These are phyloP conservation scores for Emericellopsis cladophorae DNA, from an alignment of 2,329 filamentous ascomycete species.

Conservation along the genomic window DNA sequence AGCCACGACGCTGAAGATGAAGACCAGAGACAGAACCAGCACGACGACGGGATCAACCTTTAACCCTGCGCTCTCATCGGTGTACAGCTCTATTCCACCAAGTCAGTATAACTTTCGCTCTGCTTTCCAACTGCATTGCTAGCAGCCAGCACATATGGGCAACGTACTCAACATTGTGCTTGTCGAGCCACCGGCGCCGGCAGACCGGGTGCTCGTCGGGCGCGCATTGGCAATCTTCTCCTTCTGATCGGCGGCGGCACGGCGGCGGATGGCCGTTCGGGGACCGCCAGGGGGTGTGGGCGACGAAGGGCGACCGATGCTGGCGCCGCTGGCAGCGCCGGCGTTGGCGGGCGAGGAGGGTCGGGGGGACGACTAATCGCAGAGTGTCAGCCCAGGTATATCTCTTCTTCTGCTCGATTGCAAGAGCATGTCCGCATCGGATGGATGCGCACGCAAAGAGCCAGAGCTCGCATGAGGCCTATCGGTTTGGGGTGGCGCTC, in stretches of 20 bases:
- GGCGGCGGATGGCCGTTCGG: conserved; percentile 87
- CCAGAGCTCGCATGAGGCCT: neutral
- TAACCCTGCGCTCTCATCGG: conserved; percentile 90
- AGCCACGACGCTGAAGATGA: conserved; percentile 97
- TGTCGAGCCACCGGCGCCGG: conserved; percentile 88
- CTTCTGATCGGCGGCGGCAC: conserved; percentile 92
- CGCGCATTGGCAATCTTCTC: conserved; percentile 92
- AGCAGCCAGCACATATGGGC: neutral
- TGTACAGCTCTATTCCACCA: conserved; percentile 65
- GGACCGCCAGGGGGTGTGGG: conserved; percentile 86
- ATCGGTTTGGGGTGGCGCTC: too few relatives aligned
- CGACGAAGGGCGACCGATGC: conserved; percentile 67
- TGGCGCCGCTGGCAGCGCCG: conserved; percentile 52
- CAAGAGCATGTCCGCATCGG: conserved; percentile 3
- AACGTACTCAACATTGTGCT: conserved; percentile 94
- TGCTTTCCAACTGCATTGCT: neutral
- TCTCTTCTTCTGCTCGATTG: too few relatives aligned
- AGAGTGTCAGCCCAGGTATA: too few relatives aligned
- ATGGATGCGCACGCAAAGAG: neutral
- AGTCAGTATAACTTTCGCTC: conserved; percentile 11
- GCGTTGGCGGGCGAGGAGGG: conserved; percentile 45
- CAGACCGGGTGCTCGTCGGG: conserved; percentile 82
- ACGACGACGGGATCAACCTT: conserved; percentile 98
- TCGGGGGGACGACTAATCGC: conserved; percentile 41
- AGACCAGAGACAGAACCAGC: conserved; percentile 87